These are phyloP conservation scores for Phytophthora rubi DNA, from an alignment of 352 stramenopile species.

Conservation along the genomic window DNA sequence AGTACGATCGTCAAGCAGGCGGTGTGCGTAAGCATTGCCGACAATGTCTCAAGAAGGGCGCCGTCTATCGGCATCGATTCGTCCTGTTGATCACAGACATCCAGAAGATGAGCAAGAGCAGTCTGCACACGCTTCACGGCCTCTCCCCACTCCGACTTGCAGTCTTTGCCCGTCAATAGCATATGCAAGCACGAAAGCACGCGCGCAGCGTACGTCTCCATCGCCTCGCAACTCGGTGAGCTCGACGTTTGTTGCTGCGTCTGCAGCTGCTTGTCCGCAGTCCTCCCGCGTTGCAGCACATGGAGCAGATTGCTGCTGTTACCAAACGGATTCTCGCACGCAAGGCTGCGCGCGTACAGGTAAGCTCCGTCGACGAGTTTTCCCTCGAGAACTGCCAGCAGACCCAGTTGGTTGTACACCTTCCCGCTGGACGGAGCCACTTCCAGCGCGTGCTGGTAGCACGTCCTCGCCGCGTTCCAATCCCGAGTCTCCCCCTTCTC, in stretches of 20 bases:
- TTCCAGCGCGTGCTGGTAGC: constrained; percentile 46
- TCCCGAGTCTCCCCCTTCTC: constrained; percentile 16
- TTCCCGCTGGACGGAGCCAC: constrained; percentile 56
- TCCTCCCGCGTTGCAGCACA: constrained; percentile 33
- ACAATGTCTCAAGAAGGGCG: constrained; percentile 16
- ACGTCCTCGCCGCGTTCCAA: constrained; percentile 39
- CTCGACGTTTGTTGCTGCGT: constrained; percentile 5
- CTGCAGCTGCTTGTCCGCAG: constrained; percentile 18
- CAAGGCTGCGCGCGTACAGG: constrained; percentile 52
- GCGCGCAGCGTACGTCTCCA: constrained; percentile 20
- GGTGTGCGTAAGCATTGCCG: constrained; percentile 30
- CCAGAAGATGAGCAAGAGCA: constrained; percentile 24
- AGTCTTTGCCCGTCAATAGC: constrained; percentile 11
- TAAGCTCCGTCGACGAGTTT: constrained; percentile 49
- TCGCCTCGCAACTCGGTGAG: constrained; percentile 12
- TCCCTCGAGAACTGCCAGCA: constrained; percentile 45
- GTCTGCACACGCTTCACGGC: constrained; percentile 18
- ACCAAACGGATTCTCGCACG: constrained; percentile 48
- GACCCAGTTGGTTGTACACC: constrained; percentile 67
- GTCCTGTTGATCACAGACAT: constrained; percentile 27
- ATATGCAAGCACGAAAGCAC: constrained; percentile 30
- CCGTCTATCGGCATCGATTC: constrained; percentile 18
- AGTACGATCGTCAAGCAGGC: constrained; percentile 44
- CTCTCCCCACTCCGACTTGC: constrained; percentile 10
- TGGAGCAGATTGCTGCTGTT: constrained; percentile 48